phyloP scores from a whole-genome alignment of 2,329 filamentous ascomycete species.

The Penicillium polonicum region DNA sequence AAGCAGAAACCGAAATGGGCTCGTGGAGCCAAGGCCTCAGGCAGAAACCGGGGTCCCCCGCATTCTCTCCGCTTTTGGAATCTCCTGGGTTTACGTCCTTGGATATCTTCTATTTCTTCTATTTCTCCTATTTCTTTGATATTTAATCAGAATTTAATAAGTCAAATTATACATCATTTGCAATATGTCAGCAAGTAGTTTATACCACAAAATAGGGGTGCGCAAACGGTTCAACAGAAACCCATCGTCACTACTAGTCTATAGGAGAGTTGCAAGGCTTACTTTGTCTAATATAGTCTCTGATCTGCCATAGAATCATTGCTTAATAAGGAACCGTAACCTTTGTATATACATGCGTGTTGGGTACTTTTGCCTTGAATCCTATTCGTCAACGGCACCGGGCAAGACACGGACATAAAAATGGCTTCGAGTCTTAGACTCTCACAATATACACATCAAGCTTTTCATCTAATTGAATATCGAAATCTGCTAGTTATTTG shows the following conservation, averaged over 20 bases:
- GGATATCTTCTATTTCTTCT: background rate
- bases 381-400: background rate
- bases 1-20: slow-evolving; percentile 7
- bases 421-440: background rate
- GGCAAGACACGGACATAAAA: background rate
- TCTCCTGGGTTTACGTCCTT: background rate
- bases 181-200: background rate
- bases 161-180: too few species aligned
- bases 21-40: slow-evolving; percentile 16
- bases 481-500: background rate
- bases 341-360: background rate
- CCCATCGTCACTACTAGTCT: background rate
- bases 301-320: background rate
- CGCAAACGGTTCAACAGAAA: background rate
- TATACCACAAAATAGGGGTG: background rate
- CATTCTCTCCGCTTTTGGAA: slow-evolving; percentile 22
- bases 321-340: background rate
- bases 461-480: background rate
- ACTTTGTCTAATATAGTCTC: background rate
- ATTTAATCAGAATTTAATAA: too few species aligned
- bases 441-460: background rate
- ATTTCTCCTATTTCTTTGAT: background rate
- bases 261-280: background rate
- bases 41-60: slow-evolving; percentile 27
- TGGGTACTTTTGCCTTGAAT: background rate